Conservation (phyloP, 331 rosid species). For the Dryas integrifolia region DNA sequence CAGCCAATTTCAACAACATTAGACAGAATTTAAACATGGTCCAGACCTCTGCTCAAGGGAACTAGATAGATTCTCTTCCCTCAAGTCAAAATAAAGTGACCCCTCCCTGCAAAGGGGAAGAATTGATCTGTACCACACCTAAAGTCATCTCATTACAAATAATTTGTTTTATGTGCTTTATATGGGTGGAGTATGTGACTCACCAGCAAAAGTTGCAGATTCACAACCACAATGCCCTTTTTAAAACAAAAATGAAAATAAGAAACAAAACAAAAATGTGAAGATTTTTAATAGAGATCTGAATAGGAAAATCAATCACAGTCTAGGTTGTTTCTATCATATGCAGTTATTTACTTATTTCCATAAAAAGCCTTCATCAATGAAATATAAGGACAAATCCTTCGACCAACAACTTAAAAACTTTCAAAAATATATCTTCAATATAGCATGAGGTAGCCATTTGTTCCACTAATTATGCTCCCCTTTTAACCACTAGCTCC, state of each 20-base stretch:
- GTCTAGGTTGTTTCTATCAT: neutral
- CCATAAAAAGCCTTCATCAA: neutral
- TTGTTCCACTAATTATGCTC: neutral
- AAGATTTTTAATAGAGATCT: neutral
- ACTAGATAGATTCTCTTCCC: too few species aligned
- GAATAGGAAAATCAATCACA: neutral
- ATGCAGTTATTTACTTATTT: neutral
- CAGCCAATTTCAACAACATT: too few species aligned
- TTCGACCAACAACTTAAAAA: neutral
- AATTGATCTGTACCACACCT: neutral
- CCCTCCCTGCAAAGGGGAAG: neutral
- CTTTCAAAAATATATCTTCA: neutral
- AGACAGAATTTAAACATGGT: too few species aligned
- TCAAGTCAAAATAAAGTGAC: too few species aligned
- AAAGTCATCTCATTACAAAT: neutral
- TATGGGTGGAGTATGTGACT: neutral
- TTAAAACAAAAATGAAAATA: neutral
- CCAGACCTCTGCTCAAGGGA: too few species aligned
- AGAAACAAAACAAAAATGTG: neutral
- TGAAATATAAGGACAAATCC: neutral
- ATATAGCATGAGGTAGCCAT: neutral
- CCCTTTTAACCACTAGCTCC: neutral
- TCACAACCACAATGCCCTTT: slow-evolving; percentile 8
- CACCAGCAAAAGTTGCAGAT: neutral
- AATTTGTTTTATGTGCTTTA: neutral